phyloP scores from a whole-genome alignment of 2,329 filamentous ascomycete species.

The Onygena corvina region DNA sequence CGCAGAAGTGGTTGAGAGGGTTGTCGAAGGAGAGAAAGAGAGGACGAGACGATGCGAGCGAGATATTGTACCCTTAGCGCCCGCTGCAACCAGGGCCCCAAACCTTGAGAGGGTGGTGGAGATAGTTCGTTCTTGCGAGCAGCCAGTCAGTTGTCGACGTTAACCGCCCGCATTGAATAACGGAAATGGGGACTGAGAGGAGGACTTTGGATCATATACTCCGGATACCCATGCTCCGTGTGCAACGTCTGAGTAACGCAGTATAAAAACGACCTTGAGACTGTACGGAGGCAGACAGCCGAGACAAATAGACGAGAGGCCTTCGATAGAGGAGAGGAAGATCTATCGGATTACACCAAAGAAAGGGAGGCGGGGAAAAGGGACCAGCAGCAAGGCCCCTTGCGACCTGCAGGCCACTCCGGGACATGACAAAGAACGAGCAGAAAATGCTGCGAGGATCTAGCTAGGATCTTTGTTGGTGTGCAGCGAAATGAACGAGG shows the following conservation, averaged over 20 bases:
- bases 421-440: slow-evolving; percentile 2
- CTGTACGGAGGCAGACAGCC: neutral
- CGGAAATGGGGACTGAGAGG: too few species aligned
- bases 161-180: neutral
- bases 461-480: neutral
- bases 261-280: neutral
- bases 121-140: neutral
- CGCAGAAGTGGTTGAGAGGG: neutral
- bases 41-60: slow-evolving; percentile 3
- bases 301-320: neutral
- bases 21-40: neutral
- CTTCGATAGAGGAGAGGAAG: neutral
- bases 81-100: neutral
- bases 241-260: neutral
- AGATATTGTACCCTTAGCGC: neutral
- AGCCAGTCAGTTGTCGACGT: slow-evolving; percentile 1
- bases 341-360: neutral
- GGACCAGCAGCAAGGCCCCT: too few species aligned
- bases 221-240: neutral
- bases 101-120: slow-evolving; percentile 3
- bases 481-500: slow-evolving; percentile 2
- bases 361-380: neutral
- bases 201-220: too few species aligned
- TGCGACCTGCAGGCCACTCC: neutral
- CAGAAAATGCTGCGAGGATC: neutral